phyloP scores from a whole-genome alignment of 2,329 filamentous ascomycete genomes.

The Phaeosphaeria sp. region DNA sequence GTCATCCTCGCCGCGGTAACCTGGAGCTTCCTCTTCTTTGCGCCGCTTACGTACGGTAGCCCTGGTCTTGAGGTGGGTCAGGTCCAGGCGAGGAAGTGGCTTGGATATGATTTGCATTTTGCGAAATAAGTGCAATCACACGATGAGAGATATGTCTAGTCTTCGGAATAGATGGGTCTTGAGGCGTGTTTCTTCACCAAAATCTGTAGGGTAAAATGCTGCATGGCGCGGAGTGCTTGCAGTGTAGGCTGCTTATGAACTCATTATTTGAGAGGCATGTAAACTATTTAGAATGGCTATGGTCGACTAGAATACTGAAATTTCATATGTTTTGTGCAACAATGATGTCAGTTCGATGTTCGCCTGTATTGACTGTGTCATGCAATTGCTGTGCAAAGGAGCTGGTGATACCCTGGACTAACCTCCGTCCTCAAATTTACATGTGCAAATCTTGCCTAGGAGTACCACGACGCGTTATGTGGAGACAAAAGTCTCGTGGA shows the following conservation, averaged over 20 bases:
- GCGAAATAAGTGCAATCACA: conserved; percentile 72
- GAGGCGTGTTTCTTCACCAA: neutral
- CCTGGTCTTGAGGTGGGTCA: conserved; percentile 82
- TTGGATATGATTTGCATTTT: conserved; percentile 97
- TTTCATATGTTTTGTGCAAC: neutral
- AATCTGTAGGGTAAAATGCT: neutral
- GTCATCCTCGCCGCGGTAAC: conserved; percentile 73
- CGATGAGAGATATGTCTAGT: neutral
- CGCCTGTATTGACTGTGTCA: too few species aligned
- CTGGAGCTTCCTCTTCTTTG: conserved; percentile 89
- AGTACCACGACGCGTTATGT: too few species aligned
- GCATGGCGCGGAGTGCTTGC: neutral
- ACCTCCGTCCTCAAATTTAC: too few species aligned
- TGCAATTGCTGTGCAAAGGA: too few species aligned
- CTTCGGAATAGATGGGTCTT: neutral
- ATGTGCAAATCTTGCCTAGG: too few species aligned
- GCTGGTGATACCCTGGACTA: too few species aligned
- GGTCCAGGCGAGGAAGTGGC: conserved; percentile 87
- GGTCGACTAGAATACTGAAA: neutral
- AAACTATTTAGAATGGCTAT: neutral
- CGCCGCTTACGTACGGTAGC: conserved; percentile 93
- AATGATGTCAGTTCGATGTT: neutral
- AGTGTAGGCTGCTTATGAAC: neutral
- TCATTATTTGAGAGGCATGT: neutral
- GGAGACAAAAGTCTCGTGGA: too few species aligned